Percentiles rank a stretch among this genome's conserved stretches.
Evolutionary conservation across 139 green algal genomes (phyloP).

Genomic region (Chlamydomonas sp.): DNA sequence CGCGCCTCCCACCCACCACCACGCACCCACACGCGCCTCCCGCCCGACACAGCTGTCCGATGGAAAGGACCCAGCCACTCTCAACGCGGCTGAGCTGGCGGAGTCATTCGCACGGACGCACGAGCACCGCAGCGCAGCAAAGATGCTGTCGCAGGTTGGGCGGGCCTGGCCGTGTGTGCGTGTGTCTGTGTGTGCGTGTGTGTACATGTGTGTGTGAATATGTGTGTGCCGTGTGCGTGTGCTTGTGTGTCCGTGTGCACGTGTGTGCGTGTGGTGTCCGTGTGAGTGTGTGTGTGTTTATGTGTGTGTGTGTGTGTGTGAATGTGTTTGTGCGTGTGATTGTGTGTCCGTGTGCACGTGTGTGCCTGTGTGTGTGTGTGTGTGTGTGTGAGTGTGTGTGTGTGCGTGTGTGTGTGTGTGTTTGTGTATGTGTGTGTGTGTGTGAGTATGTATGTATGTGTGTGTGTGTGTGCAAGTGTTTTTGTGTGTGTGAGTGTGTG

Average conservation of each 20-base stretch:
- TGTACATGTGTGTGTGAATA: not conserved
- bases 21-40: not conserved
- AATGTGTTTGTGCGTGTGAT: no score
- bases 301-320: no score
- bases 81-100: conserved; percentile 22
- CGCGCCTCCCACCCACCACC: not conserved
- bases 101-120: conserved; percentile 40
- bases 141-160: no score
- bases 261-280: not conserved
- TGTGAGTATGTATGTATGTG: not conserved
- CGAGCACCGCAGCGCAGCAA: conserved; percentile 37
- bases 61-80: conserved; percentile 14
- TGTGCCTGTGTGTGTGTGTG: no score
- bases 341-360: no score
- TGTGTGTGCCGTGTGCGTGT: not conserved
- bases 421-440: not conserved
- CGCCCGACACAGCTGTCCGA: conserved; percentile 8
- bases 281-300: not conserved
- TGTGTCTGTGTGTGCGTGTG: not conserved
- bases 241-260: not conserved
- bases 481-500: no score
- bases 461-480: not conserved
- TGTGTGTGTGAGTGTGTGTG: no score
- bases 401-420: not conserved
- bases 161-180: not conserved